Percentiles rank a stretch among this genome's conserved stretches.
These are phyloP conservation scores for Cephalotrichum gorgonifer DNA, from an alignment of 2,329 filamentous ascomycete species.

Conservation along the genomic window DNA sequence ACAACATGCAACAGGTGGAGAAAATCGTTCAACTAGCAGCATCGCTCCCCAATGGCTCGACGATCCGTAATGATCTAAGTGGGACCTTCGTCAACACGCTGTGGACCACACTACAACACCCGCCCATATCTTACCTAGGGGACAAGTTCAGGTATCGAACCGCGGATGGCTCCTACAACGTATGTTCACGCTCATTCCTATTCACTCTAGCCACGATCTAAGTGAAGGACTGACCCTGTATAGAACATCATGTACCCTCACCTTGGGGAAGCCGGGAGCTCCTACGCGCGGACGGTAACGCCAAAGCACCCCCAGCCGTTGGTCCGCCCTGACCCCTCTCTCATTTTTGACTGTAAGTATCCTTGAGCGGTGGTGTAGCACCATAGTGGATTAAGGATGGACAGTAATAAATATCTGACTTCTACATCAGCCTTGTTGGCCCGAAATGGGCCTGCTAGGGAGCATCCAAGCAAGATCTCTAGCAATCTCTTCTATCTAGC, in stretches of 20 bases:
- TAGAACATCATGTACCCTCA: constrained; percentile 17
- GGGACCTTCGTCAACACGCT: neutral
- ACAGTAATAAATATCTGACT: neutral
- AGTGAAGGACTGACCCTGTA: constrained; percentile 4
- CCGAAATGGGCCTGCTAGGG: constrained; percentile 11
- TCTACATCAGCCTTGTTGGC: constrained; percentile 13
- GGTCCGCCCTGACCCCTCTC: constrained; percentile 16
- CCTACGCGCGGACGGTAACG: constrained; percentile 18
- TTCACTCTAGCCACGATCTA: neutral
- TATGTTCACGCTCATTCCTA: neutral
- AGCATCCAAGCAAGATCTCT: constrained; percentile 32
- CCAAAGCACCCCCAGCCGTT: constrained; percentile 13
- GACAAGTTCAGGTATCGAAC: constrained; percentile 15
- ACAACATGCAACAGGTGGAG: neutral
- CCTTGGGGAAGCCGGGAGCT: constrained; percentile 18
- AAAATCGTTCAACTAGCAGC: neutral
- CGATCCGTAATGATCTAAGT: neutral
- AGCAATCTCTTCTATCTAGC: constrained; percentile 36
- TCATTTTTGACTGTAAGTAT: constrained; percentile 17
- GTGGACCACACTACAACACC: neutral
- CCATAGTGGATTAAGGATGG: neutral
- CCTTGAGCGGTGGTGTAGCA: neutral
- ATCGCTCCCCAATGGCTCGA: neutral
- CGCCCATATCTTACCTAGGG: constrained; percentile 13
- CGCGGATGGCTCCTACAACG: constrained; percentile 14